These are phyloP conservation scores for Camellia granthamiana DNA, from an alignment of 148 eudicot genomes.

Conservation along the genomic window DNA sequence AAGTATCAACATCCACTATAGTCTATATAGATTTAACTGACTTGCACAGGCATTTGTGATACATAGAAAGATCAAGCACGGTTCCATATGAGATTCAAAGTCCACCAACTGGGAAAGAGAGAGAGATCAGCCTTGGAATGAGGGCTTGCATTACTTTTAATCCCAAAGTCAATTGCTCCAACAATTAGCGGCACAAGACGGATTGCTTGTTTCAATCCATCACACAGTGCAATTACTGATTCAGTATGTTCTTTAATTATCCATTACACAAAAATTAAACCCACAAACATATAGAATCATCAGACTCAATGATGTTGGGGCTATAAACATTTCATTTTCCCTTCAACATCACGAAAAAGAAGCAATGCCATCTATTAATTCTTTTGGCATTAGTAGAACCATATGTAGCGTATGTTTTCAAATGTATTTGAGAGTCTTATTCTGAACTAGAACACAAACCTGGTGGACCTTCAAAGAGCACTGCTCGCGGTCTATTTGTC, in stretches of 20 bases:
- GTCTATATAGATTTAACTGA: no score
- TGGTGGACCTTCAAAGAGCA: constrained; percentile 99
- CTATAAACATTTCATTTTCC: not conserved
- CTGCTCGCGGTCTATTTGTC: constrained; percentile 91
- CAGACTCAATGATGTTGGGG: not conserved
- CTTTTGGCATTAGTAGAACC: not conserved
- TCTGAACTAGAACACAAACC: constrained; percentile 39
- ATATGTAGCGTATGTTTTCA: not conserved
- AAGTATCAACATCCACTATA: not conserved
- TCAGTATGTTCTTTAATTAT: not conserved
- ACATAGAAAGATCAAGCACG: not conserved
- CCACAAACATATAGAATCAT: not conserved
- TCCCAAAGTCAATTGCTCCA: not conserved
- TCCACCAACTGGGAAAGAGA: not conserved
- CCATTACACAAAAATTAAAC: not conserved
- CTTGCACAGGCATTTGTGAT: not conserved
- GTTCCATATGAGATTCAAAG: not conserved
- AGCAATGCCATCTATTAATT: not conserved
- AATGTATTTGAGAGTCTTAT: not conserved
- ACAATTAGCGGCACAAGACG: not conserved
- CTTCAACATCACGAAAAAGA: not conserved
- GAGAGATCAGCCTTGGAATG: not conserved
- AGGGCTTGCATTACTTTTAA: not conserved
- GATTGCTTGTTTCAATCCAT: not conserved
- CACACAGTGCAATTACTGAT: not conserved